phyloP scores from a whole-genome alignment of 257 asterid species.

The Lavandula angustifolia region DNA sequence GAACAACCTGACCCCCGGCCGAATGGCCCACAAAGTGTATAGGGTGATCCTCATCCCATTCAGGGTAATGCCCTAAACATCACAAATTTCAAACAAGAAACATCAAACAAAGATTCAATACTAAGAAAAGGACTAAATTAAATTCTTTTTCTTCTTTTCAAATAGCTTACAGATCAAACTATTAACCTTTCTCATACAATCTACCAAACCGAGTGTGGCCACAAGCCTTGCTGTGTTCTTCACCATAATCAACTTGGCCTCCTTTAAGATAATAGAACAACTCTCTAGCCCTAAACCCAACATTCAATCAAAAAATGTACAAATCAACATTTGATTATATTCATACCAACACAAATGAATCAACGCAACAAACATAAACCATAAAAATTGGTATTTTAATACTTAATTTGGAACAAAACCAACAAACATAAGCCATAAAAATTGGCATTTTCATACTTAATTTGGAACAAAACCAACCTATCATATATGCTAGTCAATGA shows the following conservation, averaged over 20 bases:
- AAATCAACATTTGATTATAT: not conserved
- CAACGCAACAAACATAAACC: no score
- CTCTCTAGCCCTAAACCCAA: constrained; percentile 72
- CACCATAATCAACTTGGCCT: constrained; percentile 94
- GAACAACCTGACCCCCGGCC: constrained; percentile 93
- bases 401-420: not conserved
- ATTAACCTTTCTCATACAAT: constrained; percentile 65
- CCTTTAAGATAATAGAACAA: constrained; percentile 95
- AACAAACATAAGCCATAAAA: constrained; percentile 11
- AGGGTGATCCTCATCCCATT: constrained; percentile 96
- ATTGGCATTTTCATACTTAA: constrained; percentile 2
- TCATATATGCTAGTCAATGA: constrained; percentile 81
- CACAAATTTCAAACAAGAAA: not conserved
- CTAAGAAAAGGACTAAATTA: not conserved
- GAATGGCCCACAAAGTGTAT: constrained; percentile 97
- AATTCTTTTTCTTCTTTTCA: not conserved
- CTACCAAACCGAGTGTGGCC: constrained; percentile 85
- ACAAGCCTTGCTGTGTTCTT: constrained; percentile 89
- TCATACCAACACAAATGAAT: no score
- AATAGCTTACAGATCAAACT: constrained; percentile 20
- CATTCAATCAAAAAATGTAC: no score
- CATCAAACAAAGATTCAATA: not conserved
- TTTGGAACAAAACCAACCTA: constrained; percentile 42
- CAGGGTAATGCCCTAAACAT: constrained; percentile 79
- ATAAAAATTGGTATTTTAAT: no score